phyloP scores from a whole-genome alignment of 176 grass and related monocot genomes.

The Ananas comosus region DNA sequence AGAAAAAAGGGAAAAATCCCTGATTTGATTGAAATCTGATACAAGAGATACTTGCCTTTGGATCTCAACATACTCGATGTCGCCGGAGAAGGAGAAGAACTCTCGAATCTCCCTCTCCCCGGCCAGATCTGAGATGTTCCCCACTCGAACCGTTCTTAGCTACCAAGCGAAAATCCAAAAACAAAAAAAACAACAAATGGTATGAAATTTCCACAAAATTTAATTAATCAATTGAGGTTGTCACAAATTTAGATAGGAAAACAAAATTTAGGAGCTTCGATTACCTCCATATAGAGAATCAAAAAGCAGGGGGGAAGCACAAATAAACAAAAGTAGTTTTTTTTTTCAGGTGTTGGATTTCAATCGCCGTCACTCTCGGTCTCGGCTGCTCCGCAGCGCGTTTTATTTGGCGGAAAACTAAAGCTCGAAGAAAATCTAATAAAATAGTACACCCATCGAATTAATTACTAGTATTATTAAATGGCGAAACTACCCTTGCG shows the following conservation, averaged over 20 bases:
- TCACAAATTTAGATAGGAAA: not conserved
- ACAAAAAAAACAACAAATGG: not conserved
- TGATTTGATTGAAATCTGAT: not conserved
- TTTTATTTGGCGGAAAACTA: slow-evolving; percentile 11
- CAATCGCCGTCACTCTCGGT: slow-evolving; percentile 25
- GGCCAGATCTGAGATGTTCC: slow-evolving; percentile 94
- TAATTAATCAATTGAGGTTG: not conserved
- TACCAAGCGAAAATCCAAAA: slow-evolving; percentile 15
- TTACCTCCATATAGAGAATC: slow-evolving; percentile 11
- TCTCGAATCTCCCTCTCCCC: slow-evolving; percentile 90
- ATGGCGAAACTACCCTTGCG: slow-evolving; percentile 18
- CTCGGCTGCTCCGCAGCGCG: slow-evolving; percentile 9
- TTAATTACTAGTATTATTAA: not conserved
- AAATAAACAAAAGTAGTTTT: not conserved
- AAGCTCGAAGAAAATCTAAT: slow-evolving; percentile 10
- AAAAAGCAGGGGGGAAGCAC: not conserved
- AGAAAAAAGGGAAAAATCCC: not conserved
- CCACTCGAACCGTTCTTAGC: slow-evolving; percentile 68
- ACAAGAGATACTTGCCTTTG: slow-evolving; percentile 25
- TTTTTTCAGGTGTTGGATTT: not conserved
- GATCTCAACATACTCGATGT: slow-evolving; percentile 87
- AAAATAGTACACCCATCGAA: not conserved
- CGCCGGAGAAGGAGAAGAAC: slow-evolving; percentile 98
- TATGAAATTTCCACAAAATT: not conserved
- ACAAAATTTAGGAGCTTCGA: slow-evolving; percentile 8